Percentiles rank a stretch among this genome's conserved stretches.
phyloP scores from a whole-genome alignment of 345 rosid genomes.

The Raphanus sativus region DNA sequence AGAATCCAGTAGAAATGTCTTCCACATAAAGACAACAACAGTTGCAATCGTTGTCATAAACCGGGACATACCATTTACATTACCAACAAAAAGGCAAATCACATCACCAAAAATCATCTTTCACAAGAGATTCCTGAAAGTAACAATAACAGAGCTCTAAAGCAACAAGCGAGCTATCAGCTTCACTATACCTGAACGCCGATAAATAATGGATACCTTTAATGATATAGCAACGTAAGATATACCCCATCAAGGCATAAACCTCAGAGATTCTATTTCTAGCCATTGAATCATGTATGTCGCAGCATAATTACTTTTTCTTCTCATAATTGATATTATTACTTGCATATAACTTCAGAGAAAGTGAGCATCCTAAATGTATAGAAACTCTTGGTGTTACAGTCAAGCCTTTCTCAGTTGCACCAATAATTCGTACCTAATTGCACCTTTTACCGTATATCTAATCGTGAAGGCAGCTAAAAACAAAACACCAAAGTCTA shows the following conservation, averaged over 20 bases:
- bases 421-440: neutral
- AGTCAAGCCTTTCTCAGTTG: neutral
- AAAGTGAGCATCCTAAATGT: constrained; percentile 11
- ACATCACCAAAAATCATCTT: constrained; percentile 10
- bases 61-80: constrained; percentile 18
- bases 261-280: constrained; percentile 8
- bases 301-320: neutral
- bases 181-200: constrained; percentile 19
- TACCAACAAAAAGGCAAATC: constrained; percentile 31
- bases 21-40: constrained; percentile 18
- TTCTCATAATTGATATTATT: constrained; percentile 25
- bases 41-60: constrained; percentile 11
- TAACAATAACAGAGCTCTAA: neutral
- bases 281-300: constrained; percentile 17
- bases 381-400: neutral
- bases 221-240: constrained; percentile 3
- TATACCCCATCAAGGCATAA: constrained; percentile 19
- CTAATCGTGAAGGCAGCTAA: constrained; percentile 1
- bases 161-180: constrained; percentile 17
- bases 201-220: constrained; percentile 25
- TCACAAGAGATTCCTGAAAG: neutral
- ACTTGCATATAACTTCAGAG: neutral
- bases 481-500: constrained; percentile 3
- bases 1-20: constrained; percentile 16
- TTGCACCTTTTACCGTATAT: neutral